These are phyloP conservation scores for Grigorovia humatica DNA, from an alignment of 805 yeast genomes.

Conservation along the genomic window DNA sequence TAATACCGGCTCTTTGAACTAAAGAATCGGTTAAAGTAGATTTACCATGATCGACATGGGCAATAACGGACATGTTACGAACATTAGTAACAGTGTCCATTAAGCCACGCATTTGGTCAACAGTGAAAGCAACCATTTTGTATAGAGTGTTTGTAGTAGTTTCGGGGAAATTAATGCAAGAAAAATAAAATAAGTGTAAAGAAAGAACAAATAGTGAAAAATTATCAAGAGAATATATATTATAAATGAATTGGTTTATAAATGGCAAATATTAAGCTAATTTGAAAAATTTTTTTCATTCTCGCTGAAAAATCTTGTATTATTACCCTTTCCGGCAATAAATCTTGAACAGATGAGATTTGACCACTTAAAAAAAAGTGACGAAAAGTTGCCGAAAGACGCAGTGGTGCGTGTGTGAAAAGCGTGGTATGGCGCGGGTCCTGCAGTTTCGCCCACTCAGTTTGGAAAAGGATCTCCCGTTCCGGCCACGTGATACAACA, in stretches of 20 bases:
- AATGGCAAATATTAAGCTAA: neutral
- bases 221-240: neutral
- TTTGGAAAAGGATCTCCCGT: neutral
- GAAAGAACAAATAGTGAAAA: neutral
- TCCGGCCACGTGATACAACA: neutral
- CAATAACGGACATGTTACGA: slow-evolving; percentile 99
- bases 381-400: neutral
- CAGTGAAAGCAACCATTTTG: slow-evolving; percentile 42
- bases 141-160: slow-evolving; percentile 1
- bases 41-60: slow-evolving; percentile 99
- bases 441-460: neutral
- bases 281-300: neutral
- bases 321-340: neutral
- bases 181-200: neutral
- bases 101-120: slow-evolving; percentile 92
- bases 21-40: slow-evolving; percentile 98
- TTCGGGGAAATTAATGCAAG: neutral
- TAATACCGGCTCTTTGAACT: slow-evolving; percentile 98
- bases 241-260: neutral
- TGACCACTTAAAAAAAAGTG: neutral
- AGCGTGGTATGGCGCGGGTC: neutral
- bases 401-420: neutral
- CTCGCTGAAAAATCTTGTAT: neutral
- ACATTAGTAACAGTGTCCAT: slow-evolving; percentile 99
- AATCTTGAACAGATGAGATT: neutral